Evolutionary conservation across 1,284 basidiomycete genomes (phyloP).

Genomic region (Ganoderma resinaceum): DNA sequence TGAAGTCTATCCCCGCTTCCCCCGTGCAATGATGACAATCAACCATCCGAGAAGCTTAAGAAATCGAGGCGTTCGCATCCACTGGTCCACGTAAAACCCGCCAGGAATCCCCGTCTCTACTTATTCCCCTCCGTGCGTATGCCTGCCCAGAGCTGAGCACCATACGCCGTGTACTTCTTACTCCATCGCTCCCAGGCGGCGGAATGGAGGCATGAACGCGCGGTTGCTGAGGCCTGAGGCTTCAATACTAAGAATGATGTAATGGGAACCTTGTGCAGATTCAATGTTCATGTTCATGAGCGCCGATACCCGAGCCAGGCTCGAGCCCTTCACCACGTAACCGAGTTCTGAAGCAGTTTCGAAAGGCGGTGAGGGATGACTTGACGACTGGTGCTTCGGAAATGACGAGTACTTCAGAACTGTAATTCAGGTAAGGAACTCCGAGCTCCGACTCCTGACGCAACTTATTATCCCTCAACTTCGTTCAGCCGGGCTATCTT

Average conservation of each 20-base stretch:
- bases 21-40: neutral
- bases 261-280: neutral
- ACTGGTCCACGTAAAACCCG: neutral
- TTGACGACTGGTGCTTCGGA: neutral
- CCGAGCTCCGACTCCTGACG: too few relatives aligned
- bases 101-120: neutral
- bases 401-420: too few relatives aligned
- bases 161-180: neutral
- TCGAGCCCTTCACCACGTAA: neutral
- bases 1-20: slow-evolving; percentile 2
- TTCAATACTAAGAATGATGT: neutral
- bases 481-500: too few relatives aligned
- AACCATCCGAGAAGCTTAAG: slow-evolving; percentile 1
- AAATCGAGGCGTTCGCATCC: neutral
- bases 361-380: neutral
- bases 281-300: neutral
- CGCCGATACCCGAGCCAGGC: neutral
- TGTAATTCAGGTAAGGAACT: too few relatives aligned
- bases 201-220: neutral
- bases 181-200: neutral
- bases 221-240: neutral
- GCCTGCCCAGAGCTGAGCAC: neutral
- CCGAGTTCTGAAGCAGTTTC: neutral
- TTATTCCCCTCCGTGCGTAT: neutral
- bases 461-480: too few relatives aligned